Evolutionary conservation across 768 basidiomycete genomes (phyloP), one percentile per base, ranked within the genome.

Genomic region (Boletus rufocinnamomeus): DNA sequence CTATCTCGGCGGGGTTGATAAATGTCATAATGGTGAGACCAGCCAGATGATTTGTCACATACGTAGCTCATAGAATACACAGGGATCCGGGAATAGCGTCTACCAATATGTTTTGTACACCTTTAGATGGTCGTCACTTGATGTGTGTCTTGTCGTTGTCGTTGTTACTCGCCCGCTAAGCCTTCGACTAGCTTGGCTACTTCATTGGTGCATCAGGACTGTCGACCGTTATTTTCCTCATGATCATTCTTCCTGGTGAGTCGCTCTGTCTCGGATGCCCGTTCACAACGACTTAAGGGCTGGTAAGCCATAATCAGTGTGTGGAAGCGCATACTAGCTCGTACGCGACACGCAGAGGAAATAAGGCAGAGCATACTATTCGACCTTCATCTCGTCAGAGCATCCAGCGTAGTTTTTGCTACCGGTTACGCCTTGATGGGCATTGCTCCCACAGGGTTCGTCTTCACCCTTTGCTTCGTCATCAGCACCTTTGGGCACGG

Each of bases 91-190:
- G 30, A 56, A 6, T 25, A 56, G 54, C 11, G 21, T 56, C 47
- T 56, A 56, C 41, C 54, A 56, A 49, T 56, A 56, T 25, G 54
- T 37, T 6, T 19, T 56, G 17, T 49, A 56, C 19, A 56, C 46
- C 5, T 56, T 38, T 32, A 21, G 19, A 17, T 56, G 54, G 54
- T 48, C 54, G 1, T 48, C 54, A 17, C 37, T 56, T 49, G 54
- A 56, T 11, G 54, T 54, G 6, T 46, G 45, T 13, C 25, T 28
- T 21, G 16, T 17, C 41, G 13, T 21, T 25, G 10, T 6, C 21
- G 25, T 17, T 43, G 21, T 19, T 4, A 13, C 27, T 50, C 17
- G 50, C 35, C 46, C 44, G 19, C 35, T 55, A 21, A 55, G 3
- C 11, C 17, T 48, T 21, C 11, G 16, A 40, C 2, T 27, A 55